A percentile compares a stretch with the other conserved stretches of the same genome.
phyloP scores from a whole-genome alignment of 441 rosid genomes.

The Bruguiera hainesii region DNA sequence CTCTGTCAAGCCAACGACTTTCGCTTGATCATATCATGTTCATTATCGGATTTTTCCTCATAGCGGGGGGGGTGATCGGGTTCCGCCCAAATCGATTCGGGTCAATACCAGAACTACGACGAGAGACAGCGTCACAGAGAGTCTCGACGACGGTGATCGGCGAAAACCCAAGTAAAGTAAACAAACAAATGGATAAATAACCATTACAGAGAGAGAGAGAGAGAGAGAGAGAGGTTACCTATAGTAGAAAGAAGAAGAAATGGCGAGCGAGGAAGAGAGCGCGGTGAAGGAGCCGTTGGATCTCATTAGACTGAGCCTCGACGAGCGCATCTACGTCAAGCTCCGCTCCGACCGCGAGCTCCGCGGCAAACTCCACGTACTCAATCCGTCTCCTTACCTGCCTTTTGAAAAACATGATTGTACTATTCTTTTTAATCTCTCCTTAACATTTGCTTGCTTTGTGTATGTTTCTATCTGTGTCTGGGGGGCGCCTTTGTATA shows the following conservation, averaged over 20 bases:
- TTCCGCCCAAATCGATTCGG: too few species aligned
- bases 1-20: too few species aligned
- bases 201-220: neutral
- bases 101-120: too few species aligned
- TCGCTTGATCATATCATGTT: too few species aligned
- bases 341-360: slow-evolving; percentile 99
- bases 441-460: neutral
- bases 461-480: neutral
- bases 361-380: slow-evolving; percentile 96
- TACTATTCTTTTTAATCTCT: neutral
- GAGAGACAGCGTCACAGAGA: too few species aligned
- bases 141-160: too few species aligned
- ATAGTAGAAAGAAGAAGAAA: slow-evolving; percentile 12
- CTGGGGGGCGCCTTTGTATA: neutral
- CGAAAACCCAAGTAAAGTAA: too few species aligned
- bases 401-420: neutral
- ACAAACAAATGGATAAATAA: neutral
- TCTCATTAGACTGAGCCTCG: slow-evolving; percentile 92
- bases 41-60: too few species aligned
- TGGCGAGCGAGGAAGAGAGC: slow-evolving; percentile 92
- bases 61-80: too few species aligned
- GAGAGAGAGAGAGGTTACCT: neutral
- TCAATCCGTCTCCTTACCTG: neutral
- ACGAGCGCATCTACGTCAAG: slow-evolving; percentile 98
- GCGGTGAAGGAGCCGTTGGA: slow-evolving; percentile 97